phyloP scores from a whole-genome alignment of 352 stramenopile genomes.

The Phytophthora tubulina region DNA sequence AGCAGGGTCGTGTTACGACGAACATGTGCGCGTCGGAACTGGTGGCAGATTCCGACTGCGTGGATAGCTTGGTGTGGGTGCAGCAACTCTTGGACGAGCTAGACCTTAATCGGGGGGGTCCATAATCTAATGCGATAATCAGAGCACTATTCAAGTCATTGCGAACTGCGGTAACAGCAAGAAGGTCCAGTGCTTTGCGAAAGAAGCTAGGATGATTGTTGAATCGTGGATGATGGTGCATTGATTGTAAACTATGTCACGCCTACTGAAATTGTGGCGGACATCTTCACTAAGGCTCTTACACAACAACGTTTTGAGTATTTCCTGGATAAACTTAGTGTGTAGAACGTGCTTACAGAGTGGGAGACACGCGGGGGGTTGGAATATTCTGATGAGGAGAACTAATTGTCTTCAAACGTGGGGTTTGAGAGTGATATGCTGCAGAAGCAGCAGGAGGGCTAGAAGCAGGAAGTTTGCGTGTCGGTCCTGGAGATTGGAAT shows the following conservation, averaged over 20 bases:
- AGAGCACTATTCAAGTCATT: conserved; percentile 16
- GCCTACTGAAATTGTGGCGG: conserved; percentile 21
- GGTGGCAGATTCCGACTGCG: conserved; percentile 1
- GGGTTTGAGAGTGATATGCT: neutral
- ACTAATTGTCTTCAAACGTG: neutral
- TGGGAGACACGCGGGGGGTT: neutral
- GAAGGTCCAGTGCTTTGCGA: conserved; percentile 15
- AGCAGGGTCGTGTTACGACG: neutral
- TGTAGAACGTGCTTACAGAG: conserved; percentile 10
- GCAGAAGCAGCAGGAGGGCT: neutral
- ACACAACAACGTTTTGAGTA: conserved; percentile 17
- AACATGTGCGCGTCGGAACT: conserved; percentile 15
- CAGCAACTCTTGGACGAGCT: conserved; percentile 13
- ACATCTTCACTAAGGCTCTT: conserved; percentile 27
- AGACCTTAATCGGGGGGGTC: conserved; percentile 4
- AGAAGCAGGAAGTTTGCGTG: too few species aligned
- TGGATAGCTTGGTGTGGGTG: conserved; percentile 13
- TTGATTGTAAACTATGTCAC: conserved; percentile 16
- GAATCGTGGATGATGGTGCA: conserved; percentile 23
- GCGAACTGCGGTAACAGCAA: conserved; percentile 12
- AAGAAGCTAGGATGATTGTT: conserved; percentile 16
- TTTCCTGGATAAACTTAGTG: conserved; percentile 18
- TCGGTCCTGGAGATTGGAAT: neutral
- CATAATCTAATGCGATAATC: conserved; percentile 13
- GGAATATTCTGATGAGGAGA: neutral